Conservation (phyloP, 306 rosid genomes). For the Prunus padus region DNA sequence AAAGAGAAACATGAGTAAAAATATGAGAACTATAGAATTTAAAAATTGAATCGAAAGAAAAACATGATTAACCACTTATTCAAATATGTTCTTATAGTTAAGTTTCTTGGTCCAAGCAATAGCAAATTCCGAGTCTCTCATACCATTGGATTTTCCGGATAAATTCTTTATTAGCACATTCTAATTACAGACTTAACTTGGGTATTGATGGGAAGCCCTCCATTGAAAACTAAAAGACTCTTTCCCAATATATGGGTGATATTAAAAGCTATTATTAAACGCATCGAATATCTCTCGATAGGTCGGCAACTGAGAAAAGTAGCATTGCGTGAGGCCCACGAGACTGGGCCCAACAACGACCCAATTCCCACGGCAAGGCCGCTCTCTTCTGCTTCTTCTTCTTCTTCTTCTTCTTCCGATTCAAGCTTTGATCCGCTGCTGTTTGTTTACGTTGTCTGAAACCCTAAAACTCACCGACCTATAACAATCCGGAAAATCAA, state of each 20-base stretch:
- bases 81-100: too few relatives aligned
- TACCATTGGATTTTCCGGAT: not conserved
- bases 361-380: not conserved
- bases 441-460: not conserved
- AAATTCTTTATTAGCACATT: not conserved
- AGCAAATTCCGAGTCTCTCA: too few relatives aligned
- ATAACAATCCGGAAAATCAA: not conserved
- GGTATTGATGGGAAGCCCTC: too few relatives aligned
- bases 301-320: not conserved
- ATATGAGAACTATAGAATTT: too few relatives aligned
- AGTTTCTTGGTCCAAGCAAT: too few relatives aligned
- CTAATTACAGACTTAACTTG: not conserved
- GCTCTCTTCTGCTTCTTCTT: not conserved
- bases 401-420: not conserved
- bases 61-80: too few relatives aligned
- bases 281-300: not conserved
- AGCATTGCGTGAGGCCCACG: constrained; percentile 3
- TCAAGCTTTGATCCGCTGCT: not conserved
- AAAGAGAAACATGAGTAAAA: too few relatives aligned
- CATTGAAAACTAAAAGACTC: not conserved
- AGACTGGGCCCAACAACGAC: constrained; percentile 17
- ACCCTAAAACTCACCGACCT: constrained; percentile 19
- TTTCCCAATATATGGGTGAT: not conserved
- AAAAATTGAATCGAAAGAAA: too few relatives aligned
- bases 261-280: not conserved